Base-by-base conservation (phyloP, 108 stramenopile species). In the Skeletonema grethae region DNA sequence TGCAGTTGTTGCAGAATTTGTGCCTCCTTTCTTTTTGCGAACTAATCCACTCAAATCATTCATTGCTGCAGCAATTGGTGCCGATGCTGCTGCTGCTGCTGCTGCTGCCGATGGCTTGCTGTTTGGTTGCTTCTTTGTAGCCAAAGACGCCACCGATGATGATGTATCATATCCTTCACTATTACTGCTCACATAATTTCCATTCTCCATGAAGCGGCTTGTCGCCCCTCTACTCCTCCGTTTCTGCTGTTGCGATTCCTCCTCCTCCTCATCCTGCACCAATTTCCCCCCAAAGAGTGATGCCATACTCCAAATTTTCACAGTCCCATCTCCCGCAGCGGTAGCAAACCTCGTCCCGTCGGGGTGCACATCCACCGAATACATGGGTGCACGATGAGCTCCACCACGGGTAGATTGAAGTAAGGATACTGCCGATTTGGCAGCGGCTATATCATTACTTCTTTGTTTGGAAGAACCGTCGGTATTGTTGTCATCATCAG, bases 241-340 rank as follows among this genome's bases (percentile, higher is more conserved):
- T 72, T 20, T 73, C 38, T 76, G 24, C 7, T 61, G 56, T 55
- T 25, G 25, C 25, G 1, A 0, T 12, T 61, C 65, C 63, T 28
- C 25, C 65, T 69, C 65, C 11, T 64, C 48, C 55, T 73, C 67
- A 41, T 43, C 36, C 11, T 16, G 24, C 20, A 7, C 67, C 2
- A 76, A 64, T 24, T 25, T 41, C 46, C 65, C 81, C 39, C 58
- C 82, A 58, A 95, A 92, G 34, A 95, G 67, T 3, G 80, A 75
- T 10, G 15, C 48, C 34, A 70, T 76, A 61, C 76, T 88, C 94
- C 94, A 95, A 32, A 95, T 82, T 46, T 85, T 87, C 10, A 95
- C 94, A 24, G 77, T 87, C 1, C 94, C 90, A 76, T 95, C 94
- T 35, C 94, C 94, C 15, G 88, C 90, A 18, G 87, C 91, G 6